Evolutionary conservation across 768 basidiomycete species (phyloP), one percentile per base, ranked within the genome.

Genomic region (Leccinum subtestaceum): DNA sequence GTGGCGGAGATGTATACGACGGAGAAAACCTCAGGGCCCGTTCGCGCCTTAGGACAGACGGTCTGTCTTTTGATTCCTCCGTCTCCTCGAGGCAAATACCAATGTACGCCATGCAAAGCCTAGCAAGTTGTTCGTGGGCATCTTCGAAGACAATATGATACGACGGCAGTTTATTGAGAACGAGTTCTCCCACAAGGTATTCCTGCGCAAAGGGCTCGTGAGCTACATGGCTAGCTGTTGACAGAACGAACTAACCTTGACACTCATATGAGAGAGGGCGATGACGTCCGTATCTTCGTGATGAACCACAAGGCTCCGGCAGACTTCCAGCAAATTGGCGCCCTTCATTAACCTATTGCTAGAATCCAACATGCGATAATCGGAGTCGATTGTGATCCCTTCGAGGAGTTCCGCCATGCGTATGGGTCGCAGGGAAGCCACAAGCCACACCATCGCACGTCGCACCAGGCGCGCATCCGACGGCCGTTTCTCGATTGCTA

Each of bases 181-280:
- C 29, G 0, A 66, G 56, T 12, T 57, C 58, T 23, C 61, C 64
- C 0, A 60, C 1, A 0, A 65, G 64, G 38, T 65, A 65, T 4
- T 66, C 56, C 64, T 66, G 11, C 5, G 19, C 1, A 15, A 46
- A 17, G 3, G 4, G 43, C 11, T 36, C 0, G 32, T 52, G 19
- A 46, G 45, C 25, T 25, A 45, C 15, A 52, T 11, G 11, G 8
- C n/a, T 9, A 6, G 29, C 9, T 10, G 2, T 27, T 12, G 6
- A 32, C 12, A 6, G 19, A 36, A 11, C 1, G 4, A 17, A 9
- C 50, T 49, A n/a, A 67, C 65, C 50, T 60, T 65, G 11, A 66
- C 53, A 45, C 65, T 66, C 61, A 60, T 60, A n/a, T 63, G 65
- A 23, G 65, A 60, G 0, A 56, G 57, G 0, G 61, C 21, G 7